phyloP scores from a whole-genome alignment of 495 filamentous ascomycete species.

The Geopyxis carbonaria region DNA sequence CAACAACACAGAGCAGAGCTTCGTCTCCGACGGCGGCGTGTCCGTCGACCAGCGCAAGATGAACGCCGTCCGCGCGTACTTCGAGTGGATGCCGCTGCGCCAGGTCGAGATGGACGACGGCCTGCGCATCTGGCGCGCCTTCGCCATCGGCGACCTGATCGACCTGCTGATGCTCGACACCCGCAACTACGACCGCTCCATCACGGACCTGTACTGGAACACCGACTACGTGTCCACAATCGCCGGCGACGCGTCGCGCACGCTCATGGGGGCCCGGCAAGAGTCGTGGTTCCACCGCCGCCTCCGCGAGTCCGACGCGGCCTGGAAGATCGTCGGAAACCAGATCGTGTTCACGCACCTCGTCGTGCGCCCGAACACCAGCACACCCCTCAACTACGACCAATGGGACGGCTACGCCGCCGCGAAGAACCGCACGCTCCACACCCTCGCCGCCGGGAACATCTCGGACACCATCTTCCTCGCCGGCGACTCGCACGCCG shows the following conservation, averaged over 20 bases:
- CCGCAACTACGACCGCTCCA: constrained; percentile 44
- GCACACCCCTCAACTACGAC: constrained; percentile 40
- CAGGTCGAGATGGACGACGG: constrained; percentile 52
- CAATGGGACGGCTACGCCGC: constrained; percentile 47
- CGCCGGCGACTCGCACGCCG: constrained; percentile 45
- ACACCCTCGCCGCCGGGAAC: constrained; percentile 40
- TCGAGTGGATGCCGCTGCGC: constrained; percentile 45
- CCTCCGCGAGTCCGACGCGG: constrained; percentile 38
- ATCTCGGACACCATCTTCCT: constrained; percentile 53
- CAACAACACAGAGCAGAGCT: constrained; percentile 45
- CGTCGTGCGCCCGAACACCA: constrained; percentile 28
- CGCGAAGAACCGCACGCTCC: constrained; percentile 45
- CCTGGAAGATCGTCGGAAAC: constrained; percentile 48
- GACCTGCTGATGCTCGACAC: constrained; percentile 57
- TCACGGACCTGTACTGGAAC: constrained; percentile 35
- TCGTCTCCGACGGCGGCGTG: constrained; percentile 40
- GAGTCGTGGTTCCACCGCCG: constrained; percentile 52
- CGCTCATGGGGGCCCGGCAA: constrained; percentile 47
- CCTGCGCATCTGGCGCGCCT: constrained; percentile 49
- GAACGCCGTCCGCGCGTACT: constrained; percentile 54
- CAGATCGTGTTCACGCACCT: constrained; percentile 48
- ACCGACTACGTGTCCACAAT: constrained; percentile 38
- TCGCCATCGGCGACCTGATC: constrained; percentile 45
- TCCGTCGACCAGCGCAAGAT: constrained; percentile 49
- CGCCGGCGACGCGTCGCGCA: constrained; percentile 38